Evolutionary conservation across 352 stramenopile species (phyloP), one percentile per base, ranked within the genome.

Genomic region (Phytophthora quininea): DNA sequence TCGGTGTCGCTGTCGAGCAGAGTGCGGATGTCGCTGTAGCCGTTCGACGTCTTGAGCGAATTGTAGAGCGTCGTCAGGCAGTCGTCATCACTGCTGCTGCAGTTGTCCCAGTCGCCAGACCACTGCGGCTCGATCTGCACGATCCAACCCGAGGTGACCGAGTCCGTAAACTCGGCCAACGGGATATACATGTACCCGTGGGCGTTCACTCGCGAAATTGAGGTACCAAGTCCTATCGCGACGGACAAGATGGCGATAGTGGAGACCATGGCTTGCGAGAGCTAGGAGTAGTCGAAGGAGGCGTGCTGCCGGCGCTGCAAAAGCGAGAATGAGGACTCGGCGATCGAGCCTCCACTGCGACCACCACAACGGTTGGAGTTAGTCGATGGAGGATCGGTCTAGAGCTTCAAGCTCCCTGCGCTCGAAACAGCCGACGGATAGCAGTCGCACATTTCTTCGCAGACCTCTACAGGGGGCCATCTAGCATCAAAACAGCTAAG

Each of bases 171-270:
- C 51, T 78, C 71, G 29, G 71, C 48, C 53, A 71, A 19, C 27
- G 71, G 71, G 37, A 76, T 73, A 38, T 78, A 67, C 67, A 78
- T 75, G 62, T 78, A 76, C n/a, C 67, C 71, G 47, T 78, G 67
- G 3, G 57, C 62, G 14, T 46, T 59, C 32, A 71, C 46, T 30
- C 50, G 38, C 38, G 54, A 54, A 29, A 61, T 31, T 42, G 35
- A 51, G 7, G 59, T 50, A 32, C 42, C 55, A n/a, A 60, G 37
- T 1, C 27, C 52, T 19, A 35, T 31, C 35, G 64, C 55, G 42
- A 48, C 51, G 46, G 51, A 67, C 38, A 77, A 57, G 47, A 64
- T 47, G 37, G 64, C 19, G 14, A 59, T 45, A 60, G 19, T 62
- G 24, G 63, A 69, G 32, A 73, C 64, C 69, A 73, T 73, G 12